phyloP scores from a whole-genome alignment of 1,284 basidiomycete genomes.

The Ustilago loliicola region DNA sequence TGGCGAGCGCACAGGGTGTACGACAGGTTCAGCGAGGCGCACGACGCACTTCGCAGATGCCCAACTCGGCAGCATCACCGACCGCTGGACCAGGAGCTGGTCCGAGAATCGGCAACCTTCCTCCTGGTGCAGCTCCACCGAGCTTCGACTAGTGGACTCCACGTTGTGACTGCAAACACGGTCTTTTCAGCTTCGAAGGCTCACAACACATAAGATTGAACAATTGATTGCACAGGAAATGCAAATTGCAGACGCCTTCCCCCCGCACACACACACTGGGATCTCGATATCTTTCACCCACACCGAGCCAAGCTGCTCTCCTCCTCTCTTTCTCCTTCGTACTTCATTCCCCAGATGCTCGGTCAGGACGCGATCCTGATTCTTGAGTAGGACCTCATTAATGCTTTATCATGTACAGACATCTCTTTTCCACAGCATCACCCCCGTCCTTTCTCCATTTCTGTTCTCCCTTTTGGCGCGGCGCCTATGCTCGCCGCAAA shows the following conservation, averaged over 20 bases:
- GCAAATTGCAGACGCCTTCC: background rate
- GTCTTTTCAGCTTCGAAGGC: constrained; percentile 11
- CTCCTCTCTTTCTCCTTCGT: constrained; percentile 2
- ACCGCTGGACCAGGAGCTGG: constrained; percentile 10
- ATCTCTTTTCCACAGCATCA: constrained; percentile 2
- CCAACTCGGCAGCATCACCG: constrained; percentile 33
- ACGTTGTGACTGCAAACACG: constrained; percentile 5
- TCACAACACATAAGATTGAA: constrained; percentile 8
- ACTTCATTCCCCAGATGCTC: background rate
- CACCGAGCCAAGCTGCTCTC: constrained; percentile 12
- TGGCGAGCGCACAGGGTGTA: constrained; percentile 55
- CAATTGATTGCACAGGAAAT: constrained; percentile 23
- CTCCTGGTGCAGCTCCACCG: constrained; percentile 45
- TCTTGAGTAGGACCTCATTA: background rate
- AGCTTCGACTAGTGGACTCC: constrained; percentile 26
- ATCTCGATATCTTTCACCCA: background rate
- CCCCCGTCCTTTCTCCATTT: constrained; percentile 4
- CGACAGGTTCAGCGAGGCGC: constrained; percentile 66
- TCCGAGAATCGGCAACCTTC: constrained; percentile 22
- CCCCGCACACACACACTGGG: background rate
- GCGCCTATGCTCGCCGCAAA: constrained; percentile 7
- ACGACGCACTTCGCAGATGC: constrained; percentile 54
- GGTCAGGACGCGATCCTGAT: background rate
- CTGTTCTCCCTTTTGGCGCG: background rate
- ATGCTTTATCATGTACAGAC: constrained; percentile 5